These are phyloP conservation scores for Verticillium zaregamsianum DNA, from an alignment of 2,329 filamentous ascomycete species.

Conservation along the genomic window DNA sequence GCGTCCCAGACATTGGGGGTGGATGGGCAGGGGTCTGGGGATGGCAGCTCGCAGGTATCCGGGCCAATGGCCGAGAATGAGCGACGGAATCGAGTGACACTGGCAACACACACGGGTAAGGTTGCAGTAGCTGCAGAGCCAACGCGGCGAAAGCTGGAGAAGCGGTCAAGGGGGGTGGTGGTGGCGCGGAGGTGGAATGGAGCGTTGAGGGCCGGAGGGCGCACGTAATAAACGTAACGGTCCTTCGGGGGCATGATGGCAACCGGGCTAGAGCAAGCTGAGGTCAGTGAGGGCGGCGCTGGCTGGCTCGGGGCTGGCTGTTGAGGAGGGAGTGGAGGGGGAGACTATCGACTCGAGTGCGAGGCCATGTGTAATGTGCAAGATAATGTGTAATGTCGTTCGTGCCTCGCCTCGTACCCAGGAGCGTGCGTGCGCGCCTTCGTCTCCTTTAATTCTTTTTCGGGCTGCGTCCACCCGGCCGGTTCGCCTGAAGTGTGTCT, in stretches of 20 bases:
- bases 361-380: neutral
- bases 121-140: slow-evolving; percentile 11
- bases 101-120: slow-evolving; percentile 9
- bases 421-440: neutral
- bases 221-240: neutral
- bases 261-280: neutral
- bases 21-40: neutral
- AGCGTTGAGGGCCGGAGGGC: neutral
- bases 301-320: neutral
- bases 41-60: slow-evolving; percentile 8
- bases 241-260: neutral
- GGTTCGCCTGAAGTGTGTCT: neutral
- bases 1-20: neutral
- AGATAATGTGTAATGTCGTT: neutral
- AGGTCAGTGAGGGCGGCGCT: neutral
- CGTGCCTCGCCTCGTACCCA: neutral
- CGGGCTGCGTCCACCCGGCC: neutral
- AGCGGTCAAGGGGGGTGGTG: neutral
- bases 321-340: neutral
- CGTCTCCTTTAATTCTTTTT: neutral
- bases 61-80: slow-evolving; percentile 11
- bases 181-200: neutral
- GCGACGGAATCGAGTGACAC: slow-evolving; percentile 1
- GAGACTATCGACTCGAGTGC: neutral
- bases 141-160: neutral